Evolutionary conservation across 129 eudicot species (phyloP).

Genomic region (Flaveria sonorensis): DNA sequence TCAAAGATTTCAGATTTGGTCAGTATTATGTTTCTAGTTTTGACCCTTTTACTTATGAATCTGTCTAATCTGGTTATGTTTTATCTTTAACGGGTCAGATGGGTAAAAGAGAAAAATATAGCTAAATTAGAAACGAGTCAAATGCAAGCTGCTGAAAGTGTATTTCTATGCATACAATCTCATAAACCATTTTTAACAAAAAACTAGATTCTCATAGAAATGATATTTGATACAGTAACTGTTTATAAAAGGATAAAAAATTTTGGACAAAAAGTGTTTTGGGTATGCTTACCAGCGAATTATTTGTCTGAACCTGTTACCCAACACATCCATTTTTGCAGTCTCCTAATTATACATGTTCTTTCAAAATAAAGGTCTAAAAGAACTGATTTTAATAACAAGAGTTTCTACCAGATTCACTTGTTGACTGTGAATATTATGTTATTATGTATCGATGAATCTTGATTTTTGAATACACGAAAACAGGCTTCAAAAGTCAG

Average conservation of each 20-base stretch:
- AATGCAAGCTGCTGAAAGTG: background rate
- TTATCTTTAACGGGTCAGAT: background rate
- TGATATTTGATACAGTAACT: background rate
- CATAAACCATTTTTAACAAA: background rate
- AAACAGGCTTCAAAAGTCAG: constrained; percentile 78
- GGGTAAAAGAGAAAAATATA: background rate
- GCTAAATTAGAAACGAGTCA: background rate
- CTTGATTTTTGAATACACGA: constrained; percentile 18
- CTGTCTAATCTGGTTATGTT: background rate
- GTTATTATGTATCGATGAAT: constrained; percentile 2
- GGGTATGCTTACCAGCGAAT: background rate
- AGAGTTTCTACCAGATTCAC: background rate
- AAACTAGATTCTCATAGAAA: background rate
- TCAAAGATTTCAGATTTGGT: constrained; percentile 82
- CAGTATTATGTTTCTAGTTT: constrained; percentile 20
- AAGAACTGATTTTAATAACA: background rate
- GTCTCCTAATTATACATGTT: background rate
- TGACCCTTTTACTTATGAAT: background rate
- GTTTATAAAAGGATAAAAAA: background rate
- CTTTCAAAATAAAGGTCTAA: too few relatives aligned
- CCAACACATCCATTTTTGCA: background rate
- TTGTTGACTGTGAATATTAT: background rate
- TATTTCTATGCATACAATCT: background rate
- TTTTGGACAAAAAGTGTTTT: background rate
- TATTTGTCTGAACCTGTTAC: background rate